These are phyloP conservation scores for Ilyonectria destructans DNA, from an alignment of 2,329 filamentous ascomycete species.

Conservation along the genomic window DNA sequence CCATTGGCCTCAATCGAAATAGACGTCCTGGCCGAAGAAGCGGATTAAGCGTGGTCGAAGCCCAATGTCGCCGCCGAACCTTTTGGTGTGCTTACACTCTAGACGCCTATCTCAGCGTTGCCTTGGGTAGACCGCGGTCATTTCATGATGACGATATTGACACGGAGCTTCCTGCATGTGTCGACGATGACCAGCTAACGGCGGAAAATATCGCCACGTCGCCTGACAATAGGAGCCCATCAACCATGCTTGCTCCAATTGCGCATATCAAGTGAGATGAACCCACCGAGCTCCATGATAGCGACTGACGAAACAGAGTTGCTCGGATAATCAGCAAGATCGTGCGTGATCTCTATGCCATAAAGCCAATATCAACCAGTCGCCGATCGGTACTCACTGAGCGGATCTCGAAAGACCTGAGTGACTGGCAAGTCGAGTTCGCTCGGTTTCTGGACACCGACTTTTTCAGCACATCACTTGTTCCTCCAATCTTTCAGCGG, in stretches of 20 bases:
- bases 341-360: constrained; percentile 55
- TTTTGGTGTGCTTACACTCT: constrained; percentile 49
- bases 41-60: constrained; percentile 41
- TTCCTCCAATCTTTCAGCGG: constrained; percentile 59
- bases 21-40: constrained; percentile 27
- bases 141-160: constrained; percentile 49
- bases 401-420: constrained; percentile 51
- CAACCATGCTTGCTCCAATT: constrained; percentile 54
- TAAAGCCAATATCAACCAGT: constrained; percentile 52
- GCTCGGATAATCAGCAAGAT: constrained; percentile 56
- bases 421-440: constrained; percentile 55
- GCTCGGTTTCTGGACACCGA: constrained; percentile 59
- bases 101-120: constrained; percentile 45
- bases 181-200: constrained; percentile 43
- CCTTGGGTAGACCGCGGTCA: constrained; percentile 43
- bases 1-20: constrained; percentile 53
- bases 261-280: constrained; percentile 54
- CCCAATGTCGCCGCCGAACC: constrained; percentile 43
- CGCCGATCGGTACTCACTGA: constrained; percentile 48
- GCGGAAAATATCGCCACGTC: constrained; percentile 37
- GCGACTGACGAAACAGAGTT: constrained; percentile 43
- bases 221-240: constrained; percentile 31
- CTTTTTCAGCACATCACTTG: constrained; percentile 52
- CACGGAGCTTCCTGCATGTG: constrained; percentile 43
- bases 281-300: accelerated